Evolutionary conservation across 139 green algal species (phyloP).

Genomic region (Dunaliella primolecta): DNA sequence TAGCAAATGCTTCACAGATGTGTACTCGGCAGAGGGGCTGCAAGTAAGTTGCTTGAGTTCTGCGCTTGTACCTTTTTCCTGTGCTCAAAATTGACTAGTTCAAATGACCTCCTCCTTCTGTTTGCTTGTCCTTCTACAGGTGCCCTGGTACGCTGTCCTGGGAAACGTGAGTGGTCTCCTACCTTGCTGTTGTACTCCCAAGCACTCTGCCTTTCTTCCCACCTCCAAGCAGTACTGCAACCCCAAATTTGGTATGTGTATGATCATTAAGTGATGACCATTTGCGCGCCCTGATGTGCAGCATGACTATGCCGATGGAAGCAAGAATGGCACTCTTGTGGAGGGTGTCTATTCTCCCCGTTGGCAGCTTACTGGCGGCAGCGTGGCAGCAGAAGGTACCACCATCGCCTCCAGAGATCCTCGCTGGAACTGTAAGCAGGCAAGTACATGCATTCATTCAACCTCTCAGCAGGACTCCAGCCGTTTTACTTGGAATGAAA

Average conservation of each 20-base stretch:
- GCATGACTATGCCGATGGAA: not conserved
- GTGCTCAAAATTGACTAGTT: no score
- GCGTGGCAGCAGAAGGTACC: not conserved
- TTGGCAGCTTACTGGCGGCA: not conserved
- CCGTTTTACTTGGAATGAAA: not conserved
- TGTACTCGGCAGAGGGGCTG: not conserved
- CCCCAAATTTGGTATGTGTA: not conserved
- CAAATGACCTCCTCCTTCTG: no score
- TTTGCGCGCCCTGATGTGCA: not conserved
- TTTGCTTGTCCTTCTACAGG: slow-evolving; percentile 4
- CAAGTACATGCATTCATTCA: not conserved
- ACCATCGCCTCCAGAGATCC: not conserved
- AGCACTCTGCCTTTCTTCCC: slow-evolving; percentile 45
- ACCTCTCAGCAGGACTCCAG: not conserved
- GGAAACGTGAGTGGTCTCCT: slow-evolving; percentile 59
- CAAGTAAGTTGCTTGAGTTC: not conserved
- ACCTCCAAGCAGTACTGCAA: slow-evolving; percentile 27
- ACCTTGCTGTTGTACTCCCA: slow-evolving; percentile 20
- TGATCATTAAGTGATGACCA: not conserved
- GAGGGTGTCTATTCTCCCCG: not conserved
- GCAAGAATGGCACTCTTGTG: not conserved
- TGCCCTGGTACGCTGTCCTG: slow-evolving; percentile 66
- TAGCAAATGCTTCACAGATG: not conserved
- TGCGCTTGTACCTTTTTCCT: not conserved
- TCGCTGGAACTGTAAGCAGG: not conserved